Base-by-base conservation (phyloP, 1,284 basidiomycete genomes). In the Ceratobasidium sp. region DNA sequence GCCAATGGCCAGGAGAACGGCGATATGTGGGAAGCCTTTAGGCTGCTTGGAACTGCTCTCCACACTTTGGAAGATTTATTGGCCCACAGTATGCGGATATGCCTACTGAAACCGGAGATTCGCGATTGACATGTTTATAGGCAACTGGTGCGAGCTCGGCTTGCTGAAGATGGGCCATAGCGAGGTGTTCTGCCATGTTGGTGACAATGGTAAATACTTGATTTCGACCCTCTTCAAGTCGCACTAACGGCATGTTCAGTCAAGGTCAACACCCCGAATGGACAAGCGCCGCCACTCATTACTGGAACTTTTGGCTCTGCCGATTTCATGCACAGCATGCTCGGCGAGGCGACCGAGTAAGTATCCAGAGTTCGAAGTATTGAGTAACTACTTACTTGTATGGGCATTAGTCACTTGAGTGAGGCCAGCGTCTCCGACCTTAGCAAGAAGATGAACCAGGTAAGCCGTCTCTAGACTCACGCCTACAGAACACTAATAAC, bases 181-280 rank as follows among this genome's bases (percentile, higher is more conserved):
- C 31, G 82, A 92, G 50, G 90, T 94, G 12, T 94, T 94, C 79
- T 88, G 88, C 64, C 92, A 94, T 78, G 91, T 94, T 56, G 92
- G 93, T n/a, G 86, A 90, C 71, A 84, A 86, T 74, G 87, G 87
- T 47, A 42, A 40, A 25, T n/a, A 12, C 53, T 42, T 32, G 22
- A 70, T 27, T 38, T 7, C 47, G 29, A 8, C 5, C 31, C 15
- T 40, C 15, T 20, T 43, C 54, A 31, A 38, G 29, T 50, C 35
- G 56, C 70, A 53, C 6, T 60, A 49, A 35, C 52, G 29, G 35
- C 31, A 12, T 1, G 17, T 47, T 15, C 69, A 85, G 85, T 88
- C 35, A 77, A 80, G 34, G 82, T 91, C 68, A 82, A 88, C 54
- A 87, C 90, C 1, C 92, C 92, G 4, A 86, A 87, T 72, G 92